Base-by-base conservation (phyloP, 768 basidiomycete species). In the Baorangia bicolor region DNA sequence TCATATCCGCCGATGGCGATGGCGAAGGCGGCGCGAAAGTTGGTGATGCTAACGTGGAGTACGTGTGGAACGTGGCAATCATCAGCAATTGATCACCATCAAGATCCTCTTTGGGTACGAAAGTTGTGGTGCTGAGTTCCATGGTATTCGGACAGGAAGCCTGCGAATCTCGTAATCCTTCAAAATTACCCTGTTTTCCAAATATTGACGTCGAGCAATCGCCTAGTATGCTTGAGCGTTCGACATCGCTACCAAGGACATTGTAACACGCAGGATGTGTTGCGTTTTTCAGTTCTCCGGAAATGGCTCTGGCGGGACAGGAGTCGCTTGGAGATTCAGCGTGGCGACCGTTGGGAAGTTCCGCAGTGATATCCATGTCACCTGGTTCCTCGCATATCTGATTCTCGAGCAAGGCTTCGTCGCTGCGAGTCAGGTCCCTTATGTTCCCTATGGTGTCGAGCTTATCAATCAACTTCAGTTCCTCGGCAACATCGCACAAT, bases 21-120 rank as follows among this genome's bases (percentile, higher is more conserved):
- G 71, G 60, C 25, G 69, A 69, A 55, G 67, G 73, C 40, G 64
- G 60, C 18, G 71, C 64, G 27, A 72, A 64, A 33, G 55, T 53
- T 25, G 67, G 73, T 16, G 65, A 58, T 9, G 60, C 60, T 13
- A 71, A 49, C 39, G 69, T 65, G 51, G 71, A 59, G 60, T 57
- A 73, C 25, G 67, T 61, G 40, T 60, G 50, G 52, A 57, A 64
- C 38, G 67, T 56, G 46, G 64, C 52, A 55, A 54, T 37, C 30
- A 31, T 59, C 52, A 53, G 5, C 10, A 28, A 9, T 21, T 63
- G 67, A 37, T 71, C 60, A 42, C 45, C 64, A 31, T 61, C 55
- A 31, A 35, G 33, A 43, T 70, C 60, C 45, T 59, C 59, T 55
- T 60, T 48, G 43, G 57, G 53, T 31, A 31, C 31, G 21, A 42